These are phyloP conservation scores for Dionaea muscipula DNA, from an alignment of 179 eudicot genomes.

Conservation along the genomic window DNA sequence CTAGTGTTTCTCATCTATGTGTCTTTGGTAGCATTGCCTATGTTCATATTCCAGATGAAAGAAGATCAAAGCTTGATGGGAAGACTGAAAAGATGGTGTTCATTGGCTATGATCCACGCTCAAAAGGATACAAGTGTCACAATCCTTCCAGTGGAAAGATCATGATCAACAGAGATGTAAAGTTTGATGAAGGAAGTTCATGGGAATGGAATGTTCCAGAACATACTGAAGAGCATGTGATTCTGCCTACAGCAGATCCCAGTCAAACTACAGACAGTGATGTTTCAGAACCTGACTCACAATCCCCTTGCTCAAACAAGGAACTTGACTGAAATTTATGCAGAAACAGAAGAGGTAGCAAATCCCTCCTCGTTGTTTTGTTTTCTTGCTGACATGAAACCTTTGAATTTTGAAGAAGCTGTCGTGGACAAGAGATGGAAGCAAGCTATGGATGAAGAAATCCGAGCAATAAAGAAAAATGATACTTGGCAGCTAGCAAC, in stretches of 20 bases:
- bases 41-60: not conserved
- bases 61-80: not conserved
- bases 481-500: not conserved
- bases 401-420: not conserved
- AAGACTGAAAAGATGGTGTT: not conserved
- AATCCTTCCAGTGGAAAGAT: conserved; percentile 1
- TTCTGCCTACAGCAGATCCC: too few relatives aligned
- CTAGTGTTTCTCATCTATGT: too few relatives aligned
- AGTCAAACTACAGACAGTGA: too few relatives aligned
- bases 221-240: not conserved
- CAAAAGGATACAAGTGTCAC: not conserved
- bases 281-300: too few relatives aligned
- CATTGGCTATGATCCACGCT: conserved; percentile 3
- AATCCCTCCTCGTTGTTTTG: too few relatives aligned
- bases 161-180: not conserved
- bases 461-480: too few relatives aligned
- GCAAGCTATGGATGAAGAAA: not conserved
- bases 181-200: not conserved
- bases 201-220: not conserved
- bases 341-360: too few relatives aligned
- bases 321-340: not conserved
- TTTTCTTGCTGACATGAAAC: too few relatives aligned
- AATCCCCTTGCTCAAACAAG: not conserved
- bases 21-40: conserved; percentile 1
- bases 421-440: not conserved